phyloP scores from a whole-genome alignment of 1,284 basidiomycete genomes.

The Spongispora temasekensis region DNA sequence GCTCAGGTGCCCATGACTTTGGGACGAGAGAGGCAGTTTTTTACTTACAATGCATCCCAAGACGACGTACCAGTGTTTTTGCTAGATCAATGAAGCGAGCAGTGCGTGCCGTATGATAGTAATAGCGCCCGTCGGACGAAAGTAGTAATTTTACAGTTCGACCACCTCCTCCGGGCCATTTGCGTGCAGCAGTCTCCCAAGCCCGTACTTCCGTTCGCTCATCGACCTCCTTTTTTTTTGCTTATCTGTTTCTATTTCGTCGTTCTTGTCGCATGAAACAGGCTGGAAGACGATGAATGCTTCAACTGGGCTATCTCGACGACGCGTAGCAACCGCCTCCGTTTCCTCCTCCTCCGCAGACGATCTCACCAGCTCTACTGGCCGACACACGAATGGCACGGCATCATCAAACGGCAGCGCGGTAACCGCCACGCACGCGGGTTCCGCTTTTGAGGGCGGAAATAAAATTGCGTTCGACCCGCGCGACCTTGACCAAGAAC shows the following conservation, averaged over 20 bases:
- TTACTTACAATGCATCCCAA: too few relatives aligned
- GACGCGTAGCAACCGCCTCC: constrained; percentile 49
- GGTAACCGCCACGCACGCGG: constrained; percentile 58
- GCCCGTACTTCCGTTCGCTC: too few relatives aligned
- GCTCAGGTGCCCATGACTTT: too few relatives aligned
- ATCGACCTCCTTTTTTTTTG: constrained; percentile 3
- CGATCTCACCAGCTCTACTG: constrained; percentile 35
- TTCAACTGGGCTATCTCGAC: constrained; percentile 51
- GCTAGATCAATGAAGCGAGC: too few relatives aligned
- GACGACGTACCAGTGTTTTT: too few relatives aligned
- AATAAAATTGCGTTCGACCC: constrained; percentile 93
- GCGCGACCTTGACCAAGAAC: constrained; percentile 80
- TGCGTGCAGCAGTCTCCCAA: too few relatives aligned
- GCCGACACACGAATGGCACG: constrained; percentile 33
- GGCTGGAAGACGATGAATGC: constrained; percentile 39
- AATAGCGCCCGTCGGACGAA: too few relatives aligned
- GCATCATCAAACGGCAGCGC: too few relatives aligned
- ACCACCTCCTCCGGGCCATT: too few relatives aligned
- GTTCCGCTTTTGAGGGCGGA: constrained; percentile 81
- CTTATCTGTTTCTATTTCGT: neutral
- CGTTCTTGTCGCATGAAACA: constrained; percentile 18
- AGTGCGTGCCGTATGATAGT: too few relatives aligned
- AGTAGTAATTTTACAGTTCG: too few relatives aligned
- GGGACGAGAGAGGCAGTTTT: too few relatives aligned
- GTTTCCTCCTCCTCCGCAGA: constrained; percentile 36